Base-by-base conservation (phyloP, 2,329 filamentous ascomycete species). In the Teratosphaeria gauchensis region DNA sequence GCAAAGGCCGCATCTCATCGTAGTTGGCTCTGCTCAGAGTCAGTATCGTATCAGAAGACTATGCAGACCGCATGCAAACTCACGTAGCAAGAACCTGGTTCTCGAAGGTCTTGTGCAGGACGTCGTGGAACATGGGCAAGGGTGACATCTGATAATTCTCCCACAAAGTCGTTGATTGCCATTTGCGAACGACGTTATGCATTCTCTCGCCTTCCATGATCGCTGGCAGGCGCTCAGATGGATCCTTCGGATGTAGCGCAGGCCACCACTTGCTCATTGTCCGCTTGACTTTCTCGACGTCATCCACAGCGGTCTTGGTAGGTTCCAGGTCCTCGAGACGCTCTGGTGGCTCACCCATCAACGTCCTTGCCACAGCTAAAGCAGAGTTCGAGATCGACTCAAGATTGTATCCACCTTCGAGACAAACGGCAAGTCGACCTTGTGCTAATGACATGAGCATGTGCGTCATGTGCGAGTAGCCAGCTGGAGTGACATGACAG, bases 391-490 rank as follows among this genome's bases (percentile, higher is more conserved):
- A 95, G 59, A 99, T 99, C 0, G 94, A 94, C 54, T 85, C 80
- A 28, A 99, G 83, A 67, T 97, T 97, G 74, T 99, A 99, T 8
- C 94, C 94, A 24, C 94, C 94, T 73, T 99, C 94, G 2, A 99
- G 80, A 70, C 92, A 96, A 8, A 96, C 92, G 2, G 90, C 89
- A 14, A 99, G 82, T 70, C 92, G 96, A 31, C 94, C 94, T 52
- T 86, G 82, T 0, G 94, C 92, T 21, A 99, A 80, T 1, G 90
- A 91, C 92, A 96, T 97, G 54, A 99, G 83, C 92, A 97, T 96
- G 71, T 96, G 91, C 16, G 94, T 97, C 94, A 99, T 97, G 70
- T 99, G 92, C 14, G 92, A 90, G 71, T 97, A 99, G 70, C 94
- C 95, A 4, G 85, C 77, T 0, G 94, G 94, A 0, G 91, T 88